Evolutionary conservation across 345 rosid species (phyloP).

Genomic region (Angophora floribunda): DNA sequence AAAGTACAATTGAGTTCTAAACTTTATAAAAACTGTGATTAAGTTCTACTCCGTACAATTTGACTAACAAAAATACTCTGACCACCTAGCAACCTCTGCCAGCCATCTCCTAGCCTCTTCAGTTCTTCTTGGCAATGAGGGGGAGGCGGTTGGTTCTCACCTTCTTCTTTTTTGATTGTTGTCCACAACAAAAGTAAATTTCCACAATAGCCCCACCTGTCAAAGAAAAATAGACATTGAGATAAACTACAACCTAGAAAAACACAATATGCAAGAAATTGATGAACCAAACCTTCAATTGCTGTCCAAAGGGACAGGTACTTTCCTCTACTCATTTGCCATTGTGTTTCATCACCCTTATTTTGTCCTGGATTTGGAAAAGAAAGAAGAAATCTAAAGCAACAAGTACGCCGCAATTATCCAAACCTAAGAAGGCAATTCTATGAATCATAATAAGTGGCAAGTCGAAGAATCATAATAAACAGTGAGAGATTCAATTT

Average conservation of each 20-base stretch:
- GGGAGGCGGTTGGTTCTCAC: no score
- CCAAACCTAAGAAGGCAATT: background rate
- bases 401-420: background rate
- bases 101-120: no score
- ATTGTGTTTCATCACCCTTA: background rate
- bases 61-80: no score
- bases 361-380: background rate
- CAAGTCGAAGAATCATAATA: no score
- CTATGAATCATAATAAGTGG: background rate
- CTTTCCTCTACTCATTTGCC: background rate
- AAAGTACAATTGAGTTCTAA: no score
- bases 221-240: fast-evolving
- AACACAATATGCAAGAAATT: no score
- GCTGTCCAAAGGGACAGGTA: background rate
- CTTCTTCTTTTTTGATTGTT: no score
- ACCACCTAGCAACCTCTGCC: no score
- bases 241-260: background rate
- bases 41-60: no score
- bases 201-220: background rate
- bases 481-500: no score
- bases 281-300: background rate
- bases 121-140: no score
- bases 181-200: background rate
- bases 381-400: background rate
- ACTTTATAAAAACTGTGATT: no score